phyloP scores from a whole-genome alignment of 208 protist genomes.

The Trichomonas gallinae region DNA sequence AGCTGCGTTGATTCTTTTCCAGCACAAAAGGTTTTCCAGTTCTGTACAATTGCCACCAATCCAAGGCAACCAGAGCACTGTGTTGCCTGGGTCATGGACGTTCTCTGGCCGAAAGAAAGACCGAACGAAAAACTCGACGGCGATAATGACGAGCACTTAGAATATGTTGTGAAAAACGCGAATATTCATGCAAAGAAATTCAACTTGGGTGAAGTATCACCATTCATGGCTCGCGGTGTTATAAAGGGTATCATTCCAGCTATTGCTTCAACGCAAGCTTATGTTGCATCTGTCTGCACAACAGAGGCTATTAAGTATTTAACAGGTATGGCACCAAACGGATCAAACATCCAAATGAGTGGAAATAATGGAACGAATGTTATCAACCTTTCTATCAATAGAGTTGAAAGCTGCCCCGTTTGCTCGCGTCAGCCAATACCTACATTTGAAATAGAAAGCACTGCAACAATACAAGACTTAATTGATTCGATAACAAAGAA shows the following conservation, averaged over 20 bases:
- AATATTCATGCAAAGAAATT: conserved; percentile 59
- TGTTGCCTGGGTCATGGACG: conserved; percentile 35
- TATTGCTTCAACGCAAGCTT: conserved; percentile 88
- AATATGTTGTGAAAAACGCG: conserved; percentile 59
- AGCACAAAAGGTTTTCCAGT: neutral
- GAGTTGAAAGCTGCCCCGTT: neutral
- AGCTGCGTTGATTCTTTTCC: conserved; percentile 24
- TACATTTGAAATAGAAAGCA: no score
- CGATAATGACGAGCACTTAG: conserved; percentile 68
- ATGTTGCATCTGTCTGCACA: conserved; percentile 55
- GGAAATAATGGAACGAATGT: neutral
- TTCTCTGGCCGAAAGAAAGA: conserved; percentile 25
- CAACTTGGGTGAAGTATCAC: conserved; percentile 52
- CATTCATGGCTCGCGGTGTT: conserved; percentile 55
- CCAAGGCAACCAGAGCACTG: conserved; percentile 43
- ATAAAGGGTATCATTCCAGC: conserved; percentile 96
- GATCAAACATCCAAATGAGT: neutral
- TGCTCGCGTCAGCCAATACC: neutral
- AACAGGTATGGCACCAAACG: neutral
- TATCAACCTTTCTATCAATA: neutral
- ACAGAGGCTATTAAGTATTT: neutral
- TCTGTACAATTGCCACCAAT: conserved; percentile 40
- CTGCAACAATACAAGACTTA: neutral
- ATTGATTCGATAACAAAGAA: neutral
- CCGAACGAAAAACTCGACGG: conserved; percentile 43